Evolutionary conservation across 352 stramenopile genomes (phyloP), one percentile per base, ranked within the genome.

Genomic region (Phytophthora pistaciae): DNA sequence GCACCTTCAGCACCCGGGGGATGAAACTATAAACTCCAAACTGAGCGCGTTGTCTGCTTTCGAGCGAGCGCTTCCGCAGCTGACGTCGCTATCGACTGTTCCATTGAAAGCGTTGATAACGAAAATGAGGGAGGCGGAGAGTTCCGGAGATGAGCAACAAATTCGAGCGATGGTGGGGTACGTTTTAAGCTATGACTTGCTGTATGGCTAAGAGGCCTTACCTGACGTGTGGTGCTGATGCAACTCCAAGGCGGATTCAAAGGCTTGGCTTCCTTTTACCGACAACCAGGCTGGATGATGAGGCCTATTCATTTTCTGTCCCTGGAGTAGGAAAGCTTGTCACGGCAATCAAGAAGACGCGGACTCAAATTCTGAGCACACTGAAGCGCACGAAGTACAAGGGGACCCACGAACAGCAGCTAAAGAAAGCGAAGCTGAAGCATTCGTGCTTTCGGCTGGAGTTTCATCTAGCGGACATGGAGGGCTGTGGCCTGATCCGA

Each of bases 371-470:
- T 29, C 21, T 87, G 16, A 56, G 63, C 14, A 75, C 73, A 16
- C 62, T 92, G 42, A 88, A 88, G 68, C 83, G 83, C 60, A 83
- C 79, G 20, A 82, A 83, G 60, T 91, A 88, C 66, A 90, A 88
- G 62, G 83, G 91, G 49, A 65, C 80, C n/a, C 69, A 78, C 8
- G 83, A 91, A 60, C 70, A 79, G 48, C 83, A 91, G 72, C 72
- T 92, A 56, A 83, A 88, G 67, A 88, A 91, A 63, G 55, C 66
- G 56, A 91, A 87, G 54, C 68, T 87, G n/a, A 82, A 77, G 52
- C 71, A 88, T 70, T 88, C 85, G 16, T 44, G n/a, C 18, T 85
- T 92, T 56, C 61, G 76, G 14, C 52, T 88, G 25, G 79, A 89
- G 33, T 92, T 84, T 60, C 83, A 92, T 68, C 64, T 91, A 4